Evolutionary conservation across 2,329 filamentous ascomycete species (phyloP).

Genomic region (Tolypocladium amazonense): DNA sequence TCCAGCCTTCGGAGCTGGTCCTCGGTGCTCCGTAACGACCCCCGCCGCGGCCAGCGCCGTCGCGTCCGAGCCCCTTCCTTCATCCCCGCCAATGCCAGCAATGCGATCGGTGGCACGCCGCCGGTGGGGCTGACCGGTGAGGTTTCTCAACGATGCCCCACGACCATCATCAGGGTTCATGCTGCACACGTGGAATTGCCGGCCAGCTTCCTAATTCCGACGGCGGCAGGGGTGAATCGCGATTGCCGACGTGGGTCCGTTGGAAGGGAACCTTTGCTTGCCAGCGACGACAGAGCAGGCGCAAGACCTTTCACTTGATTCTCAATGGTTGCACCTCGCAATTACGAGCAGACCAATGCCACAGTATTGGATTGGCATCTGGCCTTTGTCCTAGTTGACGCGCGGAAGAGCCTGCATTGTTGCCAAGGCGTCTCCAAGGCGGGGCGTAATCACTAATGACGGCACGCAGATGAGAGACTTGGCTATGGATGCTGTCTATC

Average conservation of each 20-base stretch:
- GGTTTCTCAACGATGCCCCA: not conserved
- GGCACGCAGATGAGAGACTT: too few species aligned
- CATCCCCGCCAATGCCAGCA: not conserved
- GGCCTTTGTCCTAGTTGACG: too few species aligned
- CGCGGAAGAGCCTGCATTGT: too few species aligned
- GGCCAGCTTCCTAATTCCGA: not conserved
- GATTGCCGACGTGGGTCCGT: not conserved
- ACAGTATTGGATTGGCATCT: too few species aligned
- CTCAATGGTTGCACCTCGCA: too few species aligned
- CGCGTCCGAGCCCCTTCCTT: not conserved
- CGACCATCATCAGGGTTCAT: not conserved
- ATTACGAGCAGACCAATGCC: too few species aligned
- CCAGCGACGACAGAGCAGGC: too few species aligned
- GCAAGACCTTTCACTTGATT: not conserved
- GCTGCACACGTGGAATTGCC: too few species aligned
- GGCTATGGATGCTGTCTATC: too few species aligned
- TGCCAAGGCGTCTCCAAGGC: too few species aligned
- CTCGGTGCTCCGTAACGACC: not conserved
- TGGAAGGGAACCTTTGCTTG: not conserved
- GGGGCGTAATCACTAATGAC: too few species aligned
- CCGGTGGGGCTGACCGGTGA: not conserved
- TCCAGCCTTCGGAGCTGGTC: not conserved
- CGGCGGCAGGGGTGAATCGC: not conserved
- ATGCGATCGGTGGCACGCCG: not conserved
- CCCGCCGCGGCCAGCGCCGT: not conserved